Evolutionary conservation across 1,139 yeast genomes (phyloP).

Genomic region (Tardiomyces blankii): DNA sequence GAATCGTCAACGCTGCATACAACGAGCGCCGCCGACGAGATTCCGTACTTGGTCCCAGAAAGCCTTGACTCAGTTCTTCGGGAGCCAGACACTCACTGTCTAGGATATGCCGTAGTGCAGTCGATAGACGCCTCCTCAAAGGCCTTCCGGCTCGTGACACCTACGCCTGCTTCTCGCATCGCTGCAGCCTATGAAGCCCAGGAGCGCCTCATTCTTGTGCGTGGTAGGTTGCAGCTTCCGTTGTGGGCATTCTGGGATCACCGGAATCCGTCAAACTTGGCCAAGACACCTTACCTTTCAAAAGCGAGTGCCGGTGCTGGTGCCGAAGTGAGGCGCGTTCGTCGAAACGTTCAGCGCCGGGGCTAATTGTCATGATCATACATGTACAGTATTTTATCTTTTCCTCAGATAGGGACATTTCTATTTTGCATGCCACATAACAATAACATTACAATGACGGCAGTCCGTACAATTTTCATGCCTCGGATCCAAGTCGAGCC

Average conservation of each 20-base stretch:
- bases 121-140: conserved; percentile 39
- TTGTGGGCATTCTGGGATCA: conserved; percentile 30
- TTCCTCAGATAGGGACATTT: too few relatives aligned
- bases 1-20: conserved; percentile 1
- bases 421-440: too few relatives aligned
- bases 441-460: too few relatives aligned
- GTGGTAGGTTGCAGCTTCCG: conserved; percentile 60
- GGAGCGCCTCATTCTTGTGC: conserved; percentile 33
- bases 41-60: background rate
- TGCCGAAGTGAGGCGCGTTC: background rate
- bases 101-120: conserved; percentile 26
- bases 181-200: conserved; percentile 7
- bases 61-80: background rate
- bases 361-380: too few relatives aligned
- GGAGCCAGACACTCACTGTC: conserved; percentile 7
- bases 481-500: background rate
- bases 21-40: background rate
- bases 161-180: conserved; percentile 22
- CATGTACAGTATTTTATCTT: too few relatives aligned
- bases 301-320: background rate
- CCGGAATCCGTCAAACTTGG: background rate
- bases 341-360: too few relatives aligned
- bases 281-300: background rate
- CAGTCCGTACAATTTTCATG: background rate
- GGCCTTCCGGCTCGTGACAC: conserved; percentile 48